Evolutionary conservation across 768 basidiomycete species (phyloP).

Genomic region (Pleurotus sapidus): DNA sequence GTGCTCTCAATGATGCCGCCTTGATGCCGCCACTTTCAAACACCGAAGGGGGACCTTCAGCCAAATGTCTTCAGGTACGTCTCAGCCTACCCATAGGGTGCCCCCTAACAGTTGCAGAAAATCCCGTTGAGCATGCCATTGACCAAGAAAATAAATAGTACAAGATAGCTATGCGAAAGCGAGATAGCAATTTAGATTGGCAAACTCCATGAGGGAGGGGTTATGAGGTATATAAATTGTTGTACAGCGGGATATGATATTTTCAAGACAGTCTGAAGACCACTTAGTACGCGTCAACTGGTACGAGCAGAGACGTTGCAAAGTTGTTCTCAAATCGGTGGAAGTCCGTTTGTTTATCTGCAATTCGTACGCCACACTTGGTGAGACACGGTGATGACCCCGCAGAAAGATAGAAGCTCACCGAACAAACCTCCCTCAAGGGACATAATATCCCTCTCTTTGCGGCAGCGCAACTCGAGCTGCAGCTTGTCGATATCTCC

Average conservation of each 20-base stretch:
- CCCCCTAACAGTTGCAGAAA: neutral
- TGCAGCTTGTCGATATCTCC: neutral
- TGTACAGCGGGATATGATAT: neutral
- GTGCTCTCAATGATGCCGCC: no score
- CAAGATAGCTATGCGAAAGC: no score
- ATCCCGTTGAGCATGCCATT: neutral
- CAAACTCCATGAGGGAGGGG: neutral
- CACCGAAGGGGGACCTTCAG: no score
- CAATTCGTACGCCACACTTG: neutral
- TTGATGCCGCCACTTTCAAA: no score
- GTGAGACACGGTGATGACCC: neutral
- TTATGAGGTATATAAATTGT: neutral
- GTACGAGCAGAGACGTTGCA: no score
- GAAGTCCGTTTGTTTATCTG: no score
- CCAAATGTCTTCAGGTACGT: no score
- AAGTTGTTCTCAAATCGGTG: no score
- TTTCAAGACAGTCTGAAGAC: neutral
- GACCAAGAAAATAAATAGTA: no score
- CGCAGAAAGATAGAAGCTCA: neutral
- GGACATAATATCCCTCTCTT: neutral
- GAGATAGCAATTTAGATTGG: neutral
- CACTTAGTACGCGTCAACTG: no score
- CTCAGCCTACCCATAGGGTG: no score
- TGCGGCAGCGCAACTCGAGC: neutral
- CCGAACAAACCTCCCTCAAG: neutral